These are phyloP conservation scores for Hapsidospora chrysogenum DNA, from an alignment of 495 filamentous ascomycete species.

Conservation along the genomic window DNA sequence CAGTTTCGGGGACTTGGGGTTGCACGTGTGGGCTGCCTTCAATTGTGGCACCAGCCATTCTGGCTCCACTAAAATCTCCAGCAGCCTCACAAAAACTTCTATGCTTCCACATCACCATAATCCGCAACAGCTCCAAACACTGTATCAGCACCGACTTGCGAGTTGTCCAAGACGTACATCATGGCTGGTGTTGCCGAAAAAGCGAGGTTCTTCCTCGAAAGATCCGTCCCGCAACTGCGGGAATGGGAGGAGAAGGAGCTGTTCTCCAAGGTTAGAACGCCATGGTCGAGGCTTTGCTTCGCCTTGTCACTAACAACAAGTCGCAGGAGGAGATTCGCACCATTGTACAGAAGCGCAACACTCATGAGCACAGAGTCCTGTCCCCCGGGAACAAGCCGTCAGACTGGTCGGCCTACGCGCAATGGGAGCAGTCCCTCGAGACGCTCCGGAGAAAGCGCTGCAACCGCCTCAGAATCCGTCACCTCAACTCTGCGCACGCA, in stretches of 20 bases:
- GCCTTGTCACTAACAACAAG: no score
- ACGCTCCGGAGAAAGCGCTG: constrained; percentile 64
- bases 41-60: no score
- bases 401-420: constrained; percentile 73
- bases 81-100: constrained; percentile 1
- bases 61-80: constrained; percentile 2
- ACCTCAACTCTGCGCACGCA: constrained; percentile 33
- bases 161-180: no score
- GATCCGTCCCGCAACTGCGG: constrained; percentile 76
- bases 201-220: constrained; percentile 84
- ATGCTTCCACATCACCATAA: neutral
- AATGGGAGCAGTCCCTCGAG: constrained; percentile 87
- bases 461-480: constrained; percentile 58
- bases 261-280: constrained; percentile 48
- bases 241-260: constrained; percentile 79
- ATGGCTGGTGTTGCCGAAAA: constrained; percentile 86
- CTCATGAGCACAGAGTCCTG: constrained; percentile 83
- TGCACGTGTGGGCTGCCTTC: no score
- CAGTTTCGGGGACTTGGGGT: no score
- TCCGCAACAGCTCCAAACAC: neutral
- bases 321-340: constrained; percentile 70
- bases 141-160: neutral
- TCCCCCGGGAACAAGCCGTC: constrained; percentile 54
- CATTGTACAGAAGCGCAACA: constrained; percentile 76
- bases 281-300: no score